Evolutionary conservation across 331 rosid species (phyloP).

Genomic region (Rosa hybrid): DNA sequence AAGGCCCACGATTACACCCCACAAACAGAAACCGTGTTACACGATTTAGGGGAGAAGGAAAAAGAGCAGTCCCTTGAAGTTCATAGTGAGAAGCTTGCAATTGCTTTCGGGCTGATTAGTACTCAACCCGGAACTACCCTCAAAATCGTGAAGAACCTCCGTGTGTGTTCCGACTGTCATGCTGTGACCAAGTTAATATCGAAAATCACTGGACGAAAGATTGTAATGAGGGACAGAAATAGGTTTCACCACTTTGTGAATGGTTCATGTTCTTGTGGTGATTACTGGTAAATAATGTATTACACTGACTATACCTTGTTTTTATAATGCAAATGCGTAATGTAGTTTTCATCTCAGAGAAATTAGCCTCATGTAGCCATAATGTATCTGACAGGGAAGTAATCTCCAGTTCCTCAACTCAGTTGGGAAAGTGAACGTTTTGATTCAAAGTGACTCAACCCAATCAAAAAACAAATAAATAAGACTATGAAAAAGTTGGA

Average conservation of each 20-base stretch:
- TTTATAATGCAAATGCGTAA: too few species aligned
- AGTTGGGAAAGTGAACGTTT: neutral
- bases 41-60: constrained; percentile 66
- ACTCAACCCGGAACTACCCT: constrained; percentile 58
- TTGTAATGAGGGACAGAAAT: constrained; percentile 77
- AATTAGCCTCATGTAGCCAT: neutral
- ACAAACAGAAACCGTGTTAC: constrained; percentile 62
- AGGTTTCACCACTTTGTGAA: constrained; percentile 80
- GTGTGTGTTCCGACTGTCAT: constrained; percentile 86
- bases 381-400: neutral
- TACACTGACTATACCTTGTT: neutral
- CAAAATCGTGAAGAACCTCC: constrained; percentile 78
- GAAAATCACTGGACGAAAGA: constrained; percentile 55
- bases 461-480: neutral
- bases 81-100: constrained; percentile 87
- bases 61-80: constrained; percentile 73
- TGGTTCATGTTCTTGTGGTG: constrained; percentile 77
- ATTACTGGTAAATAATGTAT: constrained; percentile 62
- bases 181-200: constrained; percentile 74
- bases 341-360: neutral
- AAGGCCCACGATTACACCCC: constrained; percentile 61
- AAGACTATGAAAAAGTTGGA: neutral
- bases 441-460: neutral
- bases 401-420: neutral
- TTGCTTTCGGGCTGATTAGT: constrained; percentile 84